Base-by-base conservation (phyloP, 306 rosid genomes). In the Medicago lupulina region DNA sequence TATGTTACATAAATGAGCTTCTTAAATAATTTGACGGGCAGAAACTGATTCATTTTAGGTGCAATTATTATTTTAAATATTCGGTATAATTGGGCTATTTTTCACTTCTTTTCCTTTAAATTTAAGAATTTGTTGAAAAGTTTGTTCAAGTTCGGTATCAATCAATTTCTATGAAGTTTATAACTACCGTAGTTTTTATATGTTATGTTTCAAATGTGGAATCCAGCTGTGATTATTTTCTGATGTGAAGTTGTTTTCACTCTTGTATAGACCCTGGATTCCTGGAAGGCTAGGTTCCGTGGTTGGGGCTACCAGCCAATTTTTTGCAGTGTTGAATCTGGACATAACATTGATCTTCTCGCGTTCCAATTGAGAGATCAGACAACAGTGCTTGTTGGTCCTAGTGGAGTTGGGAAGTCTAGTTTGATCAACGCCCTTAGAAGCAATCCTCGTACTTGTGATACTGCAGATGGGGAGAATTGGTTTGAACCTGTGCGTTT, bases 371-470 rank as follows among this genome's bases (percentile, higher is more conserved):
- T 95, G 85, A 84, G 87, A 74, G 92, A 87, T 87, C 96, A 87
- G 73, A 95, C 96, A 10, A 88, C 93, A 8, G 96, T 95, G 41
- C 19, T 90, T 64, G 98, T 90, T 60, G 98, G 98, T 38, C 98
- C 98, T 66, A 92, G 97, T 79, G 97, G 98, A 71, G 97, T 92
- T 78, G 96, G 98, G 75, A 95, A 95, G 85, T 92, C 98, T 68
- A 95, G 98, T 82, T 80, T 95, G 88, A 95, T 95, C 77, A 95
- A 92, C 79, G 88, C 96, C 55, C 86, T 95, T 58, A 89, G 98
- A 81, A 83, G 70, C 83, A 86, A 83, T 44, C 76, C 78, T 17
- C 58, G 63, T 70, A 84, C 59, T 79, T 75, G 79, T 16, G 85
- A 73, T 82, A 79, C 75, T 61, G 58, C 79, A n/a, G 95, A 78